Evolutionary conservation across 176 grass and related monocot genomes (phyloP), one percentile per base, ranked within the genome.

Genomic region (Aechmea fasciata): DNA sequence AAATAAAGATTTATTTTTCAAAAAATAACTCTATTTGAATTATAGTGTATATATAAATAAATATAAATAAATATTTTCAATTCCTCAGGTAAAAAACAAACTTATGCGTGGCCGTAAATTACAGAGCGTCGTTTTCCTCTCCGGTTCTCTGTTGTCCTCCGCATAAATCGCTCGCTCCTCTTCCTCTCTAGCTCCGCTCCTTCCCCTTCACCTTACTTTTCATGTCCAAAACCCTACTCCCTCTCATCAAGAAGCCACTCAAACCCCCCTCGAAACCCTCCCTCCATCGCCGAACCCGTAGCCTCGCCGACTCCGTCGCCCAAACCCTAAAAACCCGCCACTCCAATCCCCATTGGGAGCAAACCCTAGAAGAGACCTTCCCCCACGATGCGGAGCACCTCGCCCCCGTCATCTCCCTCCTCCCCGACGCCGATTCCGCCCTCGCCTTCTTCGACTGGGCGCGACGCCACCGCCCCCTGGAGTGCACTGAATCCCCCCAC

Each of bases 401-500:
- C 24, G 24, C 52, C 61, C 69, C 18, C 29, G 19, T 78, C 69
- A n/a, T 77, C 63, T 48, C 57, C 13, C 52, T 49, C 13, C 69
- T 67, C 64, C 67, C 61, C 51, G 69, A 83, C 50, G 59, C 81
- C 28, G 50, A 83, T 63, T 71, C 57, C 4, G 68, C 81, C 50
- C 69, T 77, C 10, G 13, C 51, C 62, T 78, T 78, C 81, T 77
- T 77, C 69, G 23, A 77, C 24, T 78, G 73, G 73, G 63, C 52
- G 25, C 62, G 69, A 9, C 28, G 51, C 11, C 52, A 29, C 20
- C 49, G 12, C 14, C 51, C 41, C 2, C 3, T 15, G 33, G 33
- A 41, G 19, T 83, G 65, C 49, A 48, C 29, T 1, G 53, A 61
- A 8, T 47, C 49, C 0, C 2, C 49, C 0, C 67, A 71, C 50